These are phyloP conservation scores for Amanita rubescens DNA, from an alignment of 768 basidiomycete species.

Conservation along the genomic window DNA sequence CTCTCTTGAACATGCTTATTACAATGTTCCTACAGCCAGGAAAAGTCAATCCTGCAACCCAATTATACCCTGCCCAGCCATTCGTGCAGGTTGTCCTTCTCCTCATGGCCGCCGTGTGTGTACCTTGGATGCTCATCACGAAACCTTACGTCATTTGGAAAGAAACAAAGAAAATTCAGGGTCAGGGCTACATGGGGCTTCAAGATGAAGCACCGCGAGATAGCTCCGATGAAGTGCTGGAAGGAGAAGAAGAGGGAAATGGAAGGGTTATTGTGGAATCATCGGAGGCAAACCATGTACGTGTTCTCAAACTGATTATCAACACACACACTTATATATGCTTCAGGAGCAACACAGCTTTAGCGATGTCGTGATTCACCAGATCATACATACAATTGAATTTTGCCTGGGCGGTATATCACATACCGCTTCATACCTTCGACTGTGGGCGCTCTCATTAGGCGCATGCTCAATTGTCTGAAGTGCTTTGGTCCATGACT, in stretches of 20 bases:
- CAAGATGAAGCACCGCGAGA: slow-evolving; percentile 46
- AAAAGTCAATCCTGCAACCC: slow-evolving; percentile 53
- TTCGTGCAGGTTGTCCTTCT: slow-evolving; percentile 76
- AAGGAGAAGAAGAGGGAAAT: slow-evolving; percentile 78
- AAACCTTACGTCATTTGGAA: slow-evolving; percentile 92
- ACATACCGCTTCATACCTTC: slow-evolving; percentile 89
- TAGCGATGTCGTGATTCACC: slow-evolving; percentile 92
- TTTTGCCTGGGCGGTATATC: slow-evolving; percentile 99
- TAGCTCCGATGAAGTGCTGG: slow-evolving; percentile 54
- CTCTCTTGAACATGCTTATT: slow-evolving; percentile 93
- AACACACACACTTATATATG: background rate
- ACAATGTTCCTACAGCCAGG: slow-evolving; percentile 94
- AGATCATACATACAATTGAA: slow-evolving; percentile 98
- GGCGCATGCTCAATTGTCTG: slow-evolving; percentile 95
- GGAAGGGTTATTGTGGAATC: slow-evolving; percentile 69
- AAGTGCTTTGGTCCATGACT: slow-evolving; percentile 90
- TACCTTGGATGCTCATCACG: slow-evolving; percentile 88
- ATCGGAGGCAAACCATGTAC: slow-evolving; percentile 52
- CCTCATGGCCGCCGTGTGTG: slow-evolving; percentile 73
- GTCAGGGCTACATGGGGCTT: slow-evolving; percentile 76
- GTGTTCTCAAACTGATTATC: slow-evolving; percentile 8
- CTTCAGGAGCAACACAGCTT: slow-evolving; percentile 81
- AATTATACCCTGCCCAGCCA: slow-evolving; percentile 85
- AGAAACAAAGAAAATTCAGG: slow-evolving; percentile 79
- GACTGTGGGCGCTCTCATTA: slow-evolving; percentile 97